Conservation (phyloP, 306 rosid species). For the Vigna mungo region DNA sequence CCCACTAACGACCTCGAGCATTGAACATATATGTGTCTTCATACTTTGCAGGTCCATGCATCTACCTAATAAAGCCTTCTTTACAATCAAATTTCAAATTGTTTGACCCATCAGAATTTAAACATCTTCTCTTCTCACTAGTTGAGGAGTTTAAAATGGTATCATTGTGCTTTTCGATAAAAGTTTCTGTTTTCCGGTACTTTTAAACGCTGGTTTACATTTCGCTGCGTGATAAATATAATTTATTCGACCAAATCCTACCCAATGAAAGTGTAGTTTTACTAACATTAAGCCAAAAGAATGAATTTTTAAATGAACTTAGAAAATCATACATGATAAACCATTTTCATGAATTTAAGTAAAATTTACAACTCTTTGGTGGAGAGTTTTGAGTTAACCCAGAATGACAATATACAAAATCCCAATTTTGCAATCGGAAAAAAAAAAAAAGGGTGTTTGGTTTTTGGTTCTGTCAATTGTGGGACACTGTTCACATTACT, state of each 20-base stretch:
- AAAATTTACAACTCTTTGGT: neutral
- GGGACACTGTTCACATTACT: constrained; percentile 28
- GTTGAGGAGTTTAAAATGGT: too few species aligned
- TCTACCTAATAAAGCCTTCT: neutral
- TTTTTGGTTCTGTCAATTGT: constrained; percentile 15
- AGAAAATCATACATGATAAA: neutral
- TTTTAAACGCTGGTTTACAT: too few species aligned
- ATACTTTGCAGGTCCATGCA: constrained; percentile 9
- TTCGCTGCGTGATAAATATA: too few species aligned
- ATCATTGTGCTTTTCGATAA: too few species aligned
- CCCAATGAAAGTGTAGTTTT: neutral
- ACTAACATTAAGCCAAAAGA: neutral
- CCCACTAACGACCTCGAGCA: constrained; percentile 21
- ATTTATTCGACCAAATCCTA: neutral
- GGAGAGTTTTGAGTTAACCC: neutral
- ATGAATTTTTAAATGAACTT: neutral
- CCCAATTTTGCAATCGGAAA: constrained; percentile 31
- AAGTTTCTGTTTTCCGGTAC: too few species aligned
- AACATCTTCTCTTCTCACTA: too few species aligned
- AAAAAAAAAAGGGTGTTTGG: neutral
- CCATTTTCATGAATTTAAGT: neutral
- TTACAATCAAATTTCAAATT: neutral
- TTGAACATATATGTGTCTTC: constrained; percentile 3
- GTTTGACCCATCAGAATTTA: neutral
- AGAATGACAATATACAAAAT: neutral